Evolutionary conservation across 352 stramenopile genomes (phyloP).

Genomic region (Globisporangium middletonii): DNA sequence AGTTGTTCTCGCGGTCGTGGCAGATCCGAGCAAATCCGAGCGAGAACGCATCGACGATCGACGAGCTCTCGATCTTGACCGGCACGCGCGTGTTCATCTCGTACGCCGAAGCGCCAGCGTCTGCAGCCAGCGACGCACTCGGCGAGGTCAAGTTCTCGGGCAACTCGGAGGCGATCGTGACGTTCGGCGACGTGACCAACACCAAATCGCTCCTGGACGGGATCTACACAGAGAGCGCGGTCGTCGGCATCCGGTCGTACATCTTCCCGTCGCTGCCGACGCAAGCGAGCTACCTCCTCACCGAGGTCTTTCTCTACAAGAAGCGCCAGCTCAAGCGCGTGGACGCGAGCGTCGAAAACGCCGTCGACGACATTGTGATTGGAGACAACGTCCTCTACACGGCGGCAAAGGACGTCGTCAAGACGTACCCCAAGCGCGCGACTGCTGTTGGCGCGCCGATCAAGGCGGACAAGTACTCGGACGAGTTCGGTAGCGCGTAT

Average conservation of each 20-base stretch:
- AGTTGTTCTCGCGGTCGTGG: neutral
- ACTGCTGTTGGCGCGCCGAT: neutral
- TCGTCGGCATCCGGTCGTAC: neutral
- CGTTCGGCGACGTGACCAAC: neutral
- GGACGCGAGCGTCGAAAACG: neutral
- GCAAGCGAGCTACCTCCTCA: neutral
- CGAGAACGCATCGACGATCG: neutral
- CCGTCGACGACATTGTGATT: neutral
- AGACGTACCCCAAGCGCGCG: neutral
- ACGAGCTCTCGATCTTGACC: neutral
- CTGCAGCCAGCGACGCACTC: neutral
- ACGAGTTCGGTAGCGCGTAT: neutral
- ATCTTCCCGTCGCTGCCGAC: neutral
- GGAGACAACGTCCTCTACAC: neutral
- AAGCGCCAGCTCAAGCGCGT: neutral
- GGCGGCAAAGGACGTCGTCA: neutral
- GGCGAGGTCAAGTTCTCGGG: neutral
- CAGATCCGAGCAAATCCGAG: neutral
- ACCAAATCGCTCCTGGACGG: no score
- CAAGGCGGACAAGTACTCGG: neutral
- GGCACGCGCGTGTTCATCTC: neutral
- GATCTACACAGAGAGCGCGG: neutral
- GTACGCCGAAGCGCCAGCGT: constrained; percentile 17
- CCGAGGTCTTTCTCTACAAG: neutral
- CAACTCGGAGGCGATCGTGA: neutral